phyloP scores from a whole-genome alignment of 1,139 yeast genomes.

The Yamadazyma atmosphaerica region DNA sequence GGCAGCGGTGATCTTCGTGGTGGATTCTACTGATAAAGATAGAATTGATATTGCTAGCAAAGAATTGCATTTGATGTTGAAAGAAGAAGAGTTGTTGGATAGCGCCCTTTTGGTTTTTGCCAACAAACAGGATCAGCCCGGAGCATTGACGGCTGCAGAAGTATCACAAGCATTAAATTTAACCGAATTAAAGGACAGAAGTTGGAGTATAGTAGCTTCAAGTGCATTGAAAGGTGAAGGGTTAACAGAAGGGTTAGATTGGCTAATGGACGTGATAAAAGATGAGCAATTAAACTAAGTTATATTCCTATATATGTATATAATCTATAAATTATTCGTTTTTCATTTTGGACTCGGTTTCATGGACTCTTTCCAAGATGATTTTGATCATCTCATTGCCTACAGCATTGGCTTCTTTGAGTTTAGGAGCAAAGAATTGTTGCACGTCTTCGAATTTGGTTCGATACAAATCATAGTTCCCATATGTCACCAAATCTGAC shows the following conservation, averaged over 20 bases:
- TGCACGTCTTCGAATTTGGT: constrained; percentile 78
- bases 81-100: constrained; percentile 88
- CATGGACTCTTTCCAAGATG: constrained; percentile 57
- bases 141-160: constrained; percentile 92
- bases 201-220: constrained; percentile 97
- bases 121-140: constrained; percentile 95
- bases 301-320: constrained; percentile 10
- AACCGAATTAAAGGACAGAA: constrained; percentile 88
- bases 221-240: constrained; percentile 98
- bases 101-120: constrained; percentile 93
- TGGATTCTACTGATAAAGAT: constrained; percentile 94
- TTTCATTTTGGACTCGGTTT: constrained; percentile 26
- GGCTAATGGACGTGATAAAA: constrained; percentile 94
- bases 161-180: constrained; percentile 85
- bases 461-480: constrained; percentile 72
- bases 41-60: constrained; percentile 85
- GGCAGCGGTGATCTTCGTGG: constrained; percentile 94
- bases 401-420: constrained; percentile 80
- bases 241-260: constrained; percentile 90
- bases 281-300: constrained; percentile 70
- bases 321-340: background rate
- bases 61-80: constrained; percentile 87
- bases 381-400: constrained; percentile 97
- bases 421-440: constrained; percentile 77
- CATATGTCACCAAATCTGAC: constrained; percentile 79